Base-by-base conservation (phyloP, 345 rosid species). In the Corymbia maculata region DNA sequence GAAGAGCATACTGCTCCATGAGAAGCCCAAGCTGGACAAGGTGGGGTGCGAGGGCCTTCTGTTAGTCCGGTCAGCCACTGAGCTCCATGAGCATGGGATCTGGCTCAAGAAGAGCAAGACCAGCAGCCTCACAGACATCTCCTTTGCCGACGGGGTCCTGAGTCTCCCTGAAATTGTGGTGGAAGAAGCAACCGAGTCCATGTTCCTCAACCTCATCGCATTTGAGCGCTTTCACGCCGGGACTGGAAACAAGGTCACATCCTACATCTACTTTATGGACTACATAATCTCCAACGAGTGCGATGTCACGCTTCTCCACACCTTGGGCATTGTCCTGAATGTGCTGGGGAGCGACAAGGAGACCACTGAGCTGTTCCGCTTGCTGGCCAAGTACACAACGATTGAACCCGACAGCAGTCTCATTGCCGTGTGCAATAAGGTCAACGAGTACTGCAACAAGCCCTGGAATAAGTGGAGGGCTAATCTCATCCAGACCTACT, bases 311-410 rank as follows among this genome's bases (percentile, higher is more conserved):
- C 88, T 94, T 32, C 86, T 94, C 11, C 87, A 88, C 79, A 89
- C 88, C 1, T 88, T 51, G 47, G 93, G 95, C 87, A 92, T 92
- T 24, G 89, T 94, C 52, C 91, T 91, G 84, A 93, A 91, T 75
- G 92, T 91, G 2, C 51, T 92, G 4, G 95, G 94, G 50, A 91
- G 93, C 52, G 93, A 93, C 89, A 91, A 92, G 85, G 95, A 91
- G 1, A 93, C 91, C 19, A 93, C 91, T 15, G 90, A 90, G 24
- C 85, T 94, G 52, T 94, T 94, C 93, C 92, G 90, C 88, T 92
- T 92, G 2, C 89, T 94, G 10, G 6, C 68, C 28, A 57, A 57
- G 64, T 57, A 57, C 64, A 57, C 64, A 24, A 12, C 68, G 1
- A 85, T 91, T 3, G 94, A 94, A 13, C 92, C 93, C 1, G 52